Base-by-base conservation (phyloP, 345 rosid species). In the Cardamine resedifolia region DNA sequence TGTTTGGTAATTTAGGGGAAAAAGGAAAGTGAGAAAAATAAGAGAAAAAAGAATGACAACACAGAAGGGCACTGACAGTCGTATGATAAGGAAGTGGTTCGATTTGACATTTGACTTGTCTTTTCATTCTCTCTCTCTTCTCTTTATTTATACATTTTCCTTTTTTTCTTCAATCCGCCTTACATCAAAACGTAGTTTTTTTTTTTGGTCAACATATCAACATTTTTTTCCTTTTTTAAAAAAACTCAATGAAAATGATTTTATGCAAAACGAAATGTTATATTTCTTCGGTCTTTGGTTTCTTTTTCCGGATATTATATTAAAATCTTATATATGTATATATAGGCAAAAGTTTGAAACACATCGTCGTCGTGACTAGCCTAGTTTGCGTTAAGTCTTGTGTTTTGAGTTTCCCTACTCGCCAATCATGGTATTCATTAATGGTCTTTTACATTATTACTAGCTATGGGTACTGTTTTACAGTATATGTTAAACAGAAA, bases 81-180 rank as follows among this genome's bases (percentile, higher is more conserved):
- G 82, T 89, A 90, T 89, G 98, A 93, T 93, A 86, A 87, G 79
- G 86, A 81, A 83, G 91, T 81, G 85, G 84, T 70, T 51, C 82
- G 98, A 90, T 84, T 86, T 87, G 98, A 93, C 98, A 87, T 86
- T 85, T 93, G 97, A 90, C 94, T 88, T 86, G 98, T 90, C 98
- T 86, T 88, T 83, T 92, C 96, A 88, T 53, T 61, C 60, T 51
- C 48, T 48, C 67, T 72, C 44, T 64, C 55, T 68, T 43, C 44
- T 55, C 33, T 70, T 24, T 47, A 28, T 48, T 47, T 43, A 8
- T 70, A 58, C 53, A 36, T 58, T 48, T 73, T 18, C 3, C 7
- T 7, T 9, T n/a, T 61, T 52, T 58, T 19, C 10, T 58, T 47
- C 6, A 26, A 26, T 10, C n/a, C 6, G 21, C 31, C 8, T 51